Evolutionary conservation across 345 rosid species (phyloP), one percentile per base, ranked within the genome.

Genomic region (Psidium guajava): DNA sequence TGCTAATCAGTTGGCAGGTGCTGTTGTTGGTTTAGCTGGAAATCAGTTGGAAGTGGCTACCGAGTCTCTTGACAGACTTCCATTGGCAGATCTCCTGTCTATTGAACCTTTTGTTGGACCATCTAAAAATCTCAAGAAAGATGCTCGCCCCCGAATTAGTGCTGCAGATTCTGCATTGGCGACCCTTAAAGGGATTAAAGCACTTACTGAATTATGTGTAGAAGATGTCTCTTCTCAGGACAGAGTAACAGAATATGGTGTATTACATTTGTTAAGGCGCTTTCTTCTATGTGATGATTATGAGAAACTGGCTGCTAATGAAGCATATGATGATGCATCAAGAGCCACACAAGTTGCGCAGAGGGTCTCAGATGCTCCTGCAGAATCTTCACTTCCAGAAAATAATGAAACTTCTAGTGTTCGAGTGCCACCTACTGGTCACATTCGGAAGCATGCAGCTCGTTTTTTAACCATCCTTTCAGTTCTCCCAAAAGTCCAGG

Each of bases 281-380:
- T 90, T 90, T 93, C 86, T 97, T 74, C 89, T 97, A 85, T 53
- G 92, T 86, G 98, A 97, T 91, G 99, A 96, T 92, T 96, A 91
- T 90, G 99, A 97, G 91, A 96, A 92, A 88, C 92, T 97, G 54
- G 95, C 98, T 53, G 99, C 98, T 50, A 87, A 89, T 82, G 98
- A 97, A 90, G 96, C 96, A 86, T 97, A 97, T 91, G 98, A 97
- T 91, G 98, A 94, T 87, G 99, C 99, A 28, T 96, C 98, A 83
- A 90, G 96, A 88, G 90, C 89, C 77, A 89, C 90, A 49, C 95
- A 95, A 88, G 90, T 93, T 27, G 93, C 86, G 80, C 95, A 92
- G 87, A 89, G 86, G 77, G 88, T 84, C 86, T 83, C 92, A 86
- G 90, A 87, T 89, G 86, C 74, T 87, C 69, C 84, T 85, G 88